Evolutionary conservation across 2,329 filamentous ascomycete genomes (phyloP).

Genomic region (Pseudocercospora ulei): DNA sequence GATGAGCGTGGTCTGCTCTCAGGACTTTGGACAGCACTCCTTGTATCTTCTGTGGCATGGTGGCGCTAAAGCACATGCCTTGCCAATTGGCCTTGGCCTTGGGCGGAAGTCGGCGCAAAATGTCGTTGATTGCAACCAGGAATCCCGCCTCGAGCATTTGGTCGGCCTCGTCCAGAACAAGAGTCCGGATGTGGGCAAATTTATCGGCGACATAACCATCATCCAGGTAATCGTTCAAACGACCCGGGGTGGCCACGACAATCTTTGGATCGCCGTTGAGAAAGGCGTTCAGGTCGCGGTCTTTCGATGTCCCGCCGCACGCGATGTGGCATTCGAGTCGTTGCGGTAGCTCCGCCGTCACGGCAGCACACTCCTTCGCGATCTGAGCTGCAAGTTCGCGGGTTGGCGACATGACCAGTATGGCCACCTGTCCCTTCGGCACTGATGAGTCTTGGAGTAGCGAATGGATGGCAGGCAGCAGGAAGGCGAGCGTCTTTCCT

Average conservation of each 20-base stretch:
- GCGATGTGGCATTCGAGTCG: constrained; percentile 61
- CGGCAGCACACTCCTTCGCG: constrained; percentile 66
- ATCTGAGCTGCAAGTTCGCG: constrained; percentile 56
- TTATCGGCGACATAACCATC: constrained; percentile 48
- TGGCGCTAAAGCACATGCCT: constrained; percentile 44
- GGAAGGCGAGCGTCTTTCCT: constrained; percentile 86
- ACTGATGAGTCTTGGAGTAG: constrained; percentile 61
- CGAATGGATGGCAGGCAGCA: constrained; percentile 79
- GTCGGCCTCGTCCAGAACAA: constrained; percentile 64
- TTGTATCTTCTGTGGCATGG: constrained; percentile 39
- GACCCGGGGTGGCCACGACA: constrained; percentile 77
- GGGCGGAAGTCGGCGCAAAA: constrained; percentile 44
- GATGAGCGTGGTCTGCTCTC: constrained; percentile 36
- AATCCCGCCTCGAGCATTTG: constrained; percentile 60
- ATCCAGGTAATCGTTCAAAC: constrained; percentile 71
- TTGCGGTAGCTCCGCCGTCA: constrained; percentile 70
- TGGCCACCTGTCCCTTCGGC: constrained; percentile 66
- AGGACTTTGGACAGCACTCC: constrained; percentile 41
- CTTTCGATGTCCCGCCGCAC: constrained; percentile 64
- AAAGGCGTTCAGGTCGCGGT: constrained; percentile 67
- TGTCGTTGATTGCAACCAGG: constrained; percentile 45
- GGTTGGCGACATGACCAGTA: constrained; percentile 76
- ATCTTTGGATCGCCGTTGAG: constrained; percentile 69
- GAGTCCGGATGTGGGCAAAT: constrained; percentile 39
- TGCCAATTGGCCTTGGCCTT: constrained; percentile 42